Evolutionary conservation across 495 filamentous ascomycete species (phyloP).

Genomic region (Xylaria intraflava): DNA sequence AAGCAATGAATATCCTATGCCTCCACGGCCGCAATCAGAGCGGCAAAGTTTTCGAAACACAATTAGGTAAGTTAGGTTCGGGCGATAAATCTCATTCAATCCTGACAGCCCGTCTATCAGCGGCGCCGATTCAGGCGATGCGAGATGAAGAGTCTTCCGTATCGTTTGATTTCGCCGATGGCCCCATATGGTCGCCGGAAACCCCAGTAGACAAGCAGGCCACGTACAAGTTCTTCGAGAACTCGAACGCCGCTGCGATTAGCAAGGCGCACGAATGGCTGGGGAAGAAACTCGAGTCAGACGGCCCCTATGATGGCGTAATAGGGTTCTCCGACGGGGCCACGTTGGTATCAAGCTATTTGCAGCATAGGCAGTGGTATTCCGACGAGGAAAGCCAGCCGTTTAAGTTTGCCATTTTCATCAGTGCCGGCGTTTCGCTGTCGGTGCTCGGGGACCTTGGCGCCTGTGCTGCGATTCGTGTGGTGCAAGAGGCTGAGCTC

Average conservation of each 20-base stretch:
- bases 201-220: neutral
- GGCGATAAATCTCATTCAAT: neutral
- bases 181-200: neutral
- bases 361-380: slow-evolving; percentile 34
- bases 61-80: slow-evolving; percentile 17
- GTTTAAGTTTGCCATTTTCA: slow-evolving; percentile 55
- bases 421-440: slow-evolving; percentile 50
- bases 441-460: slow-evolving; percentile 45
- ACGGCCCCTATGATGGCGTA: slow-evolving; percentile 57
- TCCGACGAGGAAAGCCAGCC: slow-evolving; percentile 30
- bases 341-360: slow-evolving; percentile 41
- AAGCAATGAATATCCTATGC: slow-evolving; percentile 51
- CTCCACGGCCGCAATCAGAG: slow-evolving; percentile 59
- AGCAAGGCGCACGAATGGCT: slow-evolving; percentile 41
- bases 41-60: slow-evolving; percentile 50
- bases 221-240: slow-evolving; percentile 40
- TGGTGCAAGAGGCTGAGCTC: slow-evolving; percentile 25
- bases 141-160: neutral
- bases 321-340: slow-evolving; percentile 57
- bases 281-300: slow-evolving; percentile 33
- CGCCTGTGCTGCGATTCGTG: slow-evolving; percentile 35
- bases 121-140: neutral
- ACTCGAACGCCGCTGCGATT: slow-evolving; percentile 30
- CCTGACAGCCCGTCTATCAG: neutral
- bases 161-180: neutral